Conservation (phyloP, 2,329 filamentous ascomycete genomes). For the Cryphonectria japonica region DNA sequence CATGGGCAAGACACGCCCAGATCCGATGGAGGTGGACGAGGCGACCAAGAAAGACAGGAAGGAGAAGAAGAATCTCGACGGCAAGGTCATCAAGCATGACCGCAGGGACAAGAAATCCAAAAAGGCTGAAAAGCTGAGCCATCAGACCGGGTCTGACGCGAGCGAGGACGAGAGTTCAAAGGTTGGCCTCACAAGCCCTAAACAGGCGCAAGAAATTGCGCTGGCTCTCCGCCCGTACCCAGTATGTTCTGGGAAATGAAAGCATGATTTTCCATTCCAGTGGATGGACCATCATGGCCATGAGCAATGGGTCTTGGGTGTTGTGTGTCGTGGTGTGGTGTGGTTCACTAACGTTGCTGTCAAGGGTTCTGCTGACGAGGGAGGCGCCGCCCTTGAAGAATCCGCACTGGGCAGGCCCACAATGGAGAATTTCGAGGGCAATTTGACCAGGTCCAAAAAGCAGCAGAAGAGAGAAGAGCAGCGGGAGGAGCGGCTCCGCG, state of each 20-base stretch:
- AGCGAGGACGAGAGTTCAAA: constrained; percentile 22
- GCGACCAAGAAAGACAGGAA: constrained; percentile 23
- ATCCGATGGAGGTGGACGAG: constrained; percentile 8
- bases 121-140: constrained; percentile 25
- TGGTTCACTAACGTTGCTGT: constrained; percentile 15
- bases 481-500: constrained; percentile 17
- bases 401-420: constrained; percentile 1
- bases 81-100: constrained; percentile 27
- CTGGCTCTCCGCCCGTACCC: constrained; percentile 23
- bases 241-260: neutral
- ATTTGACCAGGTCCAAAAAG: constrained; percentile 18
- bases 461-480: constrained; percentile 22
- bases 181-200: constrained; percentile 28
- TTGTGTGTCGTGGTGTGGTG: neutral
- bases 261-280: constrained; percentile 11
- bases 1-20: constrained; percentile 23
- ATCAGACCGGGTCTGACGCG: constrained; percentile 9
- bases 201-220: constrained; percentile 25
- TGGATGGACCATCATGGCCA: constrained; percentile 15
- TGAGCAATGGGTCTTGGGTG: neutral
- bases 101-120: constrained; percentile 25
- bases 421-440: neutral
- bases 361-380: constrained; percentile 23
- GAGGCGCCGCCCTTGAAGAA: constrained; percentile 22
- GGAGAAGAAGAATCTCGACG: constrained; percentile 30